Evolutionary conservation across 129 eudicot species (phyloP), one percentile per base, ranked within the genome.

Genomic region (Centella asiatica): DNA sequence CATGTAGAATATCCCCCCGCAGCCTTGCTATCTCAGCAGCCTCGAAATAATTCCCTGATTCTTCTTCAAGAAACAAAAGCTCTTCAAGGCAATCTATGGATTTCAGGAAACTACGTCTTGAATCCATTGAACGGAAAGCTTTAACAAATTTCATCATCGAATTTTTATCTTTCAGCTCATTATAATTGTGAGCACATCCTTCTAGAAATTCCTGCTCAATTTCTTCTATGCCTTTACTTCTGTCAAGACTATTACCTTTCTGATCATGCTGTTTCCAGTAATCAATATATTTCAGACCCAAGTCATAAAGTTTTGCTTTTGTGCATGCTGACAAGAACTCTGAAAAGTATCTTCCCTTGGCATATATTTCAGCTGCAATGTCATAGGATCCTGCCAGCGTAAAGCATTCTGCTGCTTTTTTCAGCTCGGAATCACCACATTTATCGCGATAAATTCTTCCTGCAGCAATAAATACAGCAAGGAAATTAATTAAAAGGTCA

Each of bases 371-470:
- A 12, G 97, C 90, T 20, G 90, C 97, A 58, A 47, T 74, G 14
- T 73, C 60, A 64, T 80, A 74, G 29, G 71, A 29, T 55, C 72
- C 75, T 40, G 96, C 95, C 27, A 76, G 57, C 26, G 59, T 61
- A 57, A 89, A 89, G 69, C 97, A 85, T 62, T 82, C 87, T 44
- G 85, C 94, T 18, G 96, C 94, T 71, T 64, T 76, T 65, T 32
- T 65, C 52, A 82, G 31, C 32, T 72, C 74, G 4, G 67, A 25
- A 49, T 52, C 69, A 56, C 80, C 81, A 67, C 81, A 67, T 25
- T 77, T 73, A 2, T 71, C 62, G 1, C 46, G 44, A 65, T 78
- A 82, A 33, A 76, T 74, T 23, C 25, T 63, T 24, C 88, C 88
- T 82, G 70, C 57, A 65, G 15, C 15, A 11, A 6, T 6, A 56